Base-by-base conservation (phyloP, 2,329 filamentous ascomycete species). In the Colletotrichum gloeosporioides region DNA sequence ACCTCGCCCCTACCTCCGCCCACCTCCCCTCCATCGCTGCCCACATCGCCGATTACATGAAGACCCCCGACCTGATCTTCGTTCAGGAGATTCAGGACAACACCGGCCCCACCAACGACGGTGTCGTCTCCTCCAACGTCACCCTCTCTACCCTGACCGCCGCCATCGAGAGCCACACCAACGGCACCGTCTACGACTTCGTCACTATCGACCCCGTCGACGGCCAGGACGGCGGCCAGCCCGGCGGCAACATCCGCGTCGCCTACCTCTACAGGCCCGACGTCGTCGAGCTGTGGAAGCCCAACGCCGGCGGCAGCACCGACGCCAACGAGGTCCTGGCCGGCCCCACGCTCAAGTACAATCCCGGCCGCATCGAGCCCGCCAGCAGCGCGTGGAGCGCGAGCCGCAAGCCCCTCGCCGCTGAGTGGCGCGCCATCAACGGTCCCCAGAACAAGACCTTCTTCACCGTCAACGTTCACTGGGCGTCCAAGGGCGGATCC, bases 401-500 rank as follows among this genome's bases (percentile, higher is more conserved):
- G 64, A 92, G 89, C 80, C 90, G 93, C 73, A 95, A 95, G 85
- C 93, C 93, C 3, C 85, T 95, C 0, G 92, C 88, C 0, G 93
- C 93, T 6, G 88, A 89, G 75, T 95, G 93, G 92, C 89, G 90
- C 80, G 88, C 91, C 1, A 84, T 91, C 39, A 88, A 89, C 73
- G 88, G 88, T 4, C 84, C 83, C 32, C 85, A 87, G 75, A 87
- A 84, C 76, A 89, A 88, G 77, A 81, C 84, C 1, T 92, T 95
- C 84, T 95, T 94, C 83, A 94, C 93, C 4, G 87, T 95, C 77
- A 95, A 95, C 80, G 92, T 95, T 53, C 93, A 95, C 85, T 92
- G 91, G 80, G 88, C 88, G 1, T 92, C 89, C 80, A 95, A 95
- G 85, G 92, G 92, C 32, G 93, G 93, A 49, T 90, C 91, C 27